Base-by-base conservation (phyloP, 116 monocot species). In the Thalassia testudinum region DNA sequence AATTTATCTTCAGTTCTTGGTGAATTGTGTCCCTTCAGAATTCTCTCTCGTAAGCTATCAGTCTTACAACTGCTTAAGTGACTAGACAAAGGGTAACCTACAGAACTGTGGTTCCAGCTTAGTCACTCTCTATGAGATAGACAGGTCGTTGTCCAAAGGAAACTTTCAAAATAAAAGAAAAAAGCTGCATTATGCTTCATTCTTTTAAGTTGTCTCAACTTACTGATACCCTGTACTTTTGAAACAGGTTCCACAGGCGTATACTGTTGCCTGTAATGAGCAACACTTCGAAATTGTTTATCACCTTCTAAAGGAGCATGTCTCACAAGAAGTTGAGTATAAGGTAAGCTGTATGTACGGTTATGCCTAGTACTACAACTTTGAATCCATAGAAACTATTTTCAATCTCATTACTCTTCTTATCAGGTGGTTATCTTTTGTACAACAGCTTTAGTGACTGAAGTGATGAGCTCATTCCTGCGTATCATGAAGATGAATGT, bases 381-480 rank as follows among this genome's bases (percentile, higher is more conserved):
- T 5, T 34, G 10, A 34, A 5, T 34, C 10, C 30, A 5, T 5
- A 5, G 14, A 21, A 17, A 8, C 12, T 11, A 14, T 42, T 21
- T 37, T 37, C 12, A 61, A 15, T 47, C 44, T 34, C 37, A 8
- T 50, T 15, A 13, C 50, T 8, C 25, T 50, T 37, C 21, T 24
- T 18, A 29, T 42, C 65, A 91, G 91, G 82, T 91, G 19, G 74
- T 91, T 59, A 65, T 91, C 0, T 91, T 81, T 58, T 91, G 85
- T 67, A 74, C 81, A 52, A 85, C 86, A 37, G 78, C 81, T 42
- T 85, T 85, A 81, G 71, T 76, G 43, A 72, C 82, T 27, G 72
- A 67, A 47, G 70, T 85, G 57, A 68, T 74, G 65, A 74, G 59
- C 55, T 28, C 63, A 24, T 71, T 81, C 54, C 85, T 91, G 21